Base-by-base conservation (phyloP, 2,329 filamentous ascomycete genomes). In the Botrytis byssoidea region DNA sequence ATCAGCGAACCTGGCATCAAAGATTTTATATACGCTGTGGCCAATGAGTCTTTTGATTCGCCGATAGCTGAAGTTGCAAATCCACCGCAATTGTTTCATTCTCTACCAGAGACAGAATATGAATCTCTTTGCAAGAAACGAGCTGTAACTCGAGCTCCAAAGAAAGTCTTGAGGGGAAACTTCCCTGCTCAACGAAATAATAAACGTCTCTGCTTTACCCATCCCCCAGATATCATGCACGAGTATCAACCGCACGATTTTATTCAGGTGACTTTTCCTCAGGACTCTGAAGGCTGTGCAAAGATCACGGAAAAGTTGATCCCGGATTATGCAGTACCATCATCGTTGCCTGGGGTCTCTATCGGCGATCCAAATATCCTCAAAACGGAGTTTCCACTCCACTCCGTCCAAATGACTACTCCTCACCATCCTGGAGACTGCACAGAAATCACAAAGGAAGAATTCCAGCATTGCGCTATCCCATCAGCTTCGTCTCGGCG, bases 381-480 rank as follows among this genome's bases (percentile, higher is more conserved):
- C 25, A 51, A 5, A 2, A 1, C 10, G 25, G 25, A n/a, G 0
- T 16, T 51, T 7, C 12, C 25, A n/a, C 48, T 51, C 25, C 6
- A 14, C 12, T 3, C 12, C 48, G 14, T 7, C 1, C 10, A n/a
- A 51, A 0, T n/a, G 2, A 1, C 12, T 51, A n/a, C 25, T 4
- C 25, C 12, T n/a, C 48, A n/a, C n/a, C 12, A 5, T 16, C 48
- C 25, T 51, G 12, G 7, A 16, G 25, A 16, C 5, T n/a, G 1
- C 6, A 16, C 1, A 14, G 2, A 14, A n/a, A n/a, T 16, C 25
- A n/a, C 1, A 12, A 6, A n/a, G 5, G 2, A n/a, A 5, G 48
- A n/a, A 1, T 14, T 55, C 12, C 2, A 1, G 1, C 4, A 16
- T 3, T 16, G 5, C n/a, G 12, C 25, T n/a, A n/a, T n/a, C 10